Base-by-base conservation (phyloP, 331 rosid genomes). In the Prunus yedoensis region DNA sequence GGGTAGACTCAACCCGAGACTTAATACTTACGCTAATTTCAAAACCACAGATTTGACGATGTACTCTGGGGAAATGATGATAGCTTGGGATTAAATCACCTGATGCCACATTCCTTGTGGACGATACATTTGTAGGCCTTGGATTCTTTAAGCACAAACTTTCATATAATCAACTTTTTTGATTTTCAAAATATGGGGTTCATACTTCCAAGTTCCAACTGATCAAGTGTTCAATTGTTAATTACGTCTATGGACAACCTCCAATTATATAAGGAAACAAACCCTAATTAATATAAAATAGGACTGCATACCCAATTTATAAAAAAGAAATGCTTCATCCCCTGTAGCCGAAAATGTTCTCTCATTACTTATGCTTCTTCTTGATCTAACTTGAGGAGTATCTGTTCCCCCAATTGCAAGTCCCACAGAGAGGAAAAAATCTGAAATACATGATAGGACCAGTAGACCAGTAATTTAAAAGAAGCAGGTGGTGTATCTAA, bases 341-440 rank as follows among this genome's bases (percentile, higher is more conserved):
- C 78, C 83, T 2, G 93, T 91, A 82, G 97, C 91, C 51, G 96
- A 84, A 91, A 93, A 93, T 23, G 97, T 87, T 80, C 98, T 86
- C 81, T 93, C 97, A 23, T 87, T 91, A 74, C 97, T 93, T 52
- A 93, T 93, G 77, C 98, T 93, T 82, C 88, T 91, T 76, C 93
- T 84, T 76, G 76, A 84, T 81, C 88, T 88, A 64, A 58, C 82
- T 87, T 88, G 83, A 46, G 96, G 97, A 54, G 86, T 78, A 80
- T 78, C 86, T 13, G 97, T 91, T 78, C 86, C 76, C 76, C 98
- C 97, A 23, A 93, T 83, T 57, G 97, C 98, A 74, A 93, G 92
- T 78, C 97, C 98, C 81, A 93, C 96, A 43, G 97, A 89, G 58
- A 80, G 84, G 75, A 93, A 93, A 83, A 91, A 91, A 53, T 93